These are phyloP conservation scores for Globisporangium ultimum DNA, from an alignment of 352 stramenopile species.

Conservation along the genomic window DNA sequence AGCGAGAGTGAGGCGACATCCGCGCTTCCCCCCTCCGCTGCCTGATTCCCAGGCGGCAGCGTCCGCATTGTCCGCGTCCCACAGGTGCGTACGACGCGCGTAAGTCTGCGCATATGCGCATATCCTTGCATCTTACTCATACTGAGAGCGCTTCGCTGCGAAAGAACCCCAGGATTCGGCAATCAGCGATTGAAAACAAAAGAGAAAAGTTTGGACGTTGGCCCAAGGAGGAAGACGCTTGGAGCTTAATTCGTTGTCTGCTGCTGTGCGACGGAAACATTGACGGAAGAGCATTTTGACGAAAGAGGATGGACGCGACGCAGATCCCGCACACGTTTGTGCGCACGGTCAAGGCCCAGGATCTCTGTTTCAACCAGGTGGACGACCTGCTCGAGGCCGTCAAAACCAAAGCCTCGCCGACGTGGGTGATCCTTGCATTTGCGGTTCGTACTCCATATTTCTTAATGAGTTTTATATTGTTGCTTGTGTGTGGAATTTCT, in stretches of 20 bases:
- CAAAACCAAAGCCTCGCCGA: constrained; percentile 56
- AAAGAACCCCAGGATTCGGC: too few relatives aligned
- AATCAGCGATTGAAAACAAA: too few relatives aligned
- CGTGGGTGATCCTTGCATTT: constrained; percentile 76
- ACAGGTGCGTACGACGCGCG: neutral
- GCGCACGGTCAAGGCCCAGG: constrained; percentile 76
- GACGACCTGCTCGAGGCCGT: constrained; percentile 69
- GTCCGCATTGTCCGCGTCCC: neutral
- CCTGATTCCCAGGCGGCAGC: constrained; percentile 1
- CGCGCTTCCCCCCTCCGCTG: neutral
- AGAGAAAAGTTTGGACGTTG: too few relatives aligned
- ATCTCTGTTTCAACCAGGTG: constrained; percentile 74
- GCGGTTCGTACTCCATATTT: constrained; percentile 37
- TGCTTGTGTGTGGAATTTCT: neutral
- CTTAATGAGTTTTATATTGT: constrained; percentile 1
- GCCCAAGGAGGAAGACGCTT: neutral
- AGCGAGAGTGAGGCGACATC: neutral
- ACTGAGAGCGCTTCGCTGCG: too few relatives aligned
- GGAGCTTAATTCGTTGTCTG: neutral
- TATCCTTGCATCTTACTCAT: too few relatives aligned
- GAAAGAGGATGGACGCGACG: constrained; percentile 30
- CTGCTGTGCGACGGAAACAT: too few relatives aligned
- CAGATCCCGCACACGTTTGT: constrained; percentile 79
- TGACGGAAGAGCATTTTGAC: too few relatives aligned
- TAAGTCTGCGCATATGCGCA: too few relatives aligned